These are phyloP conservation scores for Aspergillus sp. DNA, from an alignment of 2,329 filamentous ascomycete species.

Conservation along the genomic window DNA sequence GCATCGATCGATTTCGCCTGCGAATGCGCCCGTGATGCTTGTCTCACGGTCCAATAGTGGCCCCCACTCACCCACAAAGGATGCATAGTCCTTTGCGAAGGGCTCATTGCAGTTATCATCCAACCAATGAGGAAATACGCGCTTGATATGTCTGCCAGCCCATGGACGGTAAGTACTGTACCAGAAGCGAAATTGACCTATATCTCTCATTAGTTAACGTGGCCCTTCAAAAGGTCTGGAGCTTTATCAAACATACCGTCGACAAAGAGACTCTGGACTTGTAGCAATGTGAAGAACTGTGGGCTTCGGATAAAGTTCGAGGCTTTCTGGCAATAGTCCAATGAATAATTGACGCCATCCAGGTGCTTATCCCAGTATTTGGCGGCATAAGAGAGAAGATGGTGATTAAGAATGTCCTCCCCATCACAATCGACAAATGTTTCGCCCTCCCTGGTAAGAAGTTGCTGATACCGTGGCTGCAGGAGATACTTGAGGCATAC, in stretches of 20 bases:
- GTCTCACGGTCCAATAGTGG: conserved; percentile 1
- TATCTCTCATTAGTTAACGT: neutral
- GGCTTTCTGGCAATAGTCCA: neutral
- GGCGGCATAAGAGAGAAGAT: conserved; percentile 8
- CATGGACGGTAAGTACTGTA: neutral
- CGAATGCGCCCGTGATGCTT: neutral
- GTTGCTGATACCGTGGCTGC: conserved; percentile 3
- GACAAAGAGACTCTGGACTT: conserved; percentile 5
- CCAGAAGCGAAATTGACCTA: conserved; percentile 5
- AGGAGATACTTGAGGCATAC: conserved; percentile 4
- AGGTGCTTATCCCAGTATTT: conserved; percentile 11
- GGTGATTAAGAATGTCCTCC: neutral
- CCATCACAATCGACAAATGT: neutral
- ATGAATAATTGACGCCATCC: neutral
- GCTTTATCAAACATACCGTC: neutral
- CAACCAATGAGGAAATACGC: conserved; percentile 9
- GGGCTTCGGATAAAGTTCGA: neutral
- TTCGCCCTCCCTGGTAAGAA: neutral
- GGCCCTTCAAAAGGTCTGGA: too few species aligned
- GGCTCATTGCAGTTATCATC: neutral
- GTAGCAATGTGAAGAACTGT: conserved; percentile 6
- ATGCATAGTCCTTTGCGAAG: neutral
- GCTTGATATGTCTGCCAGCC: neutral
- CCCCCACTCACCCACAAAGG: conserved; percentile 7
- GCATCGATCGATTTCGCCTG: conserved; percentile 10